Conservation (phyloP, 176 grass and related monocot genomes). For the Microstegium vimineum region DNA sequence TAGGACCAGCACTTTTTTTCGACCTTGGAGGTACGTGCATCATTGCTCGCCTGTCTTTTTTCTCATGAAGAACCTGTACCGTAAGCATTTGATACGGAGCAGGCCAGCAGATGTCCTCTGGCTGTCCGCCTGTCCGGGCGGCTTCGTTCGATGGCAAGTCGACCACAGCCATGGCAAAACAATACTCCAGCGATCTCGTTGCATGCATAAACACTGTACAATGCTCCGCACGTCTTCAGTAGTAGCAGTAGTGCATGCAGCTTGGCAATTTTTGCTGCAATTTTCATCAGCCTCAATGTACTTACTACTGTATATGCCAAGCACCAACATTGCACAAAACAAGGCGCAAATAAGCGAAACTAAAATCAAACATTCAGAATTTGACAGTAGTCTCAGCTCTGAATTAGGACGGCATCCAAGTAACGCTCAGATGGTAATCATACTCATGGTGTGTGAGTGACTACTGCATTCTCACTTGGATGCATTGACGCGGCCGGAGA, state of each 20-base stretch:
- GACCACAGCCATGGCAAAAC: neutral
- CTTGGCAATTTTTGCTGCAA: neutral
- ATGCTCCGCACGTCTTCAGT: neutral
- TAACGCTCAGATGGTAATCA: neutral
- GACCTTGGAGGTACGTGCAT: slow-evolving; percentile 21
- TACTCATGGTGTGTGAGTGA: neutral
- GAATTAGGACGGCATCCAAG: neutral
- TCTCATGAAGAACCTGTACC: slow-evolving; percentile 22
- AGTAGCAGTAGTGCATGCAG: neutral
- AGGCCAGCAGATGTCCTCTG: slow-evolving; percentile 13
- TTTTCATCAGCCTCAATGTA: neutral
- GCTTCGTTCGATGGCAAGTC: neutral
- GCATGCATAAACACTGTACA: neutral
- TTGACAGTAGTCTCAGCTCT: neutral
- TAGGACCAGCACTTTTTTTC: slow-evolving; percentile 21
- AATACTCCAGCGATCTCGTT: neutral
- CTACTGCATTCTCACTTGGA: neutral
- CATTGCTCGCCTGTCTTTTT: slow-evolving; percentile 25
- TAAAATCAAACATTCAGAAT: neutral
- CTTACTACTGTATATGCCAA: neutral
- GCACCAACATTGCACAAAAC: neutral
- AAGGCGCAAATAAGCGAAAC: neutral
- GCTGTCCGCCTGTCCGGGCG: neutral
- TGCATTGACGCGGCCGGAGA: neutral
- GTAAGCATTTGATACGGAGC: slow-evolving; percentile 24